Conservation (phyloP, 1,139 yeast species). For the Meyerozyma guilliermondii region DNA sequence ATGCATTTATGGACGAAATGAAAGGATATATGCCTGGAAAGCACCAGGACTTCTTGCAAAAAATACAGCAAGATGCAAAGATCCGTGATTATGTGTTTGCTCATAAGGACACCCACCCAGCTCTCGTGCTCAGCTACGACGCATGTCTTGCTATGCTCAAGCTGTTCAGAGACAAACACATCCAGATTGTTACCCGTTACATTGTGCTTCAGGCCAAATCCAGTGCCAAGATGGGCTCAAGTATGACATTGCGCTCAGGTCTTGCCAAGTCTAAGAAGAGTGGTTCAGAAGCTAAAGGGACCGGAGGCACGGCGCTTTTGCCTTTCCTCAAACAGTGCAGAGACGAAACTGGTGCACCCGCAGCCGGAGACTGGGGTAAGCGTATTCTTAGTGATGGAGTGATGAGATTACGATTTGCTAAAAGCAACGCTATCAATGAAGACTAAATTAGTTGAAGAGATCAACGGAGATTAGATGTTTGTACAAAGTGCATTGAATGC, state of each 20-base stretch:
- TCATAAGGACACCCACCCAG: slow-evolving; percentile 39
- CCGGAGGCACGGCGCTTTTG: slow-evolving; percentile 89
- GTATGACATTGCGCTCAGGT: slow-evolving; percentile 55
- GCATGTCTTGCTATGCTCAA: slow-evolving; percentile 89
- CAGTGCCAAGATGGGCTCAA: slow-evolving; percentile 47
- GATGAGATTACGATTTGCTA: slow-evolving; percentile 26
- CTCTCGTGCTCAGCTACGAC: slow-evolving; percentile 70
- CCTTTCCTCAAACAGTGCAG: slow-evolving; percentile 93
- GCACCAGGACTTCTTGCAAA: slow-evolving; percentile 68
- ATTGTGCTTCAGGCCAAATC: slow-evolving; percentile 72
- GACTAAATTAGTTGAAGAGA: background rate
- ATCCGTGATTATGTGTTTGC: slow-evolving; percentile 59
- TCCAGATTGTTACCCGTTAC: slow-evolving; percentile 85
- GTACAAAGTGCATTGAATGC: background rate
- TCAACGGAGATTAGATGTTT: no score
- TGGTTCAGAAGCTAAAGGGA: slow-evolving; percentile 60
- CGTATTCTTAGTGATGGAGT: slow-evolving; percentile 63
- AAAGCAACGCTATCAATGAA: background rate
- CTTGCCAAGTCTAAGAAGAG: slow-evolving; percentile 46
- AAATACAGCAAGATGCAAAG: slow-evolving; percentile 50
- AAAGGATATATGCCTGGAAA: slow-evolving; percentile 82
- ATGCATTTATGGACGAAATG: slow-evolving; percentile 79
- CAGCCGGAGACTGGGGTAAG: slow-evolving; percentile 88
- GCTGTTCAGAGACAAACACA: slow-evolving; percentile 85
- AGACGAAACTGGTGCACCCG: slow-evolving; percentile 91